A percentile compares a stretch with the other conserved stretches of the same genome.
These are phyloP conservation scores for Citropsis articulata DNA, from an alignment of 345 rosid species.

Conservation along the genomic window DNA sequence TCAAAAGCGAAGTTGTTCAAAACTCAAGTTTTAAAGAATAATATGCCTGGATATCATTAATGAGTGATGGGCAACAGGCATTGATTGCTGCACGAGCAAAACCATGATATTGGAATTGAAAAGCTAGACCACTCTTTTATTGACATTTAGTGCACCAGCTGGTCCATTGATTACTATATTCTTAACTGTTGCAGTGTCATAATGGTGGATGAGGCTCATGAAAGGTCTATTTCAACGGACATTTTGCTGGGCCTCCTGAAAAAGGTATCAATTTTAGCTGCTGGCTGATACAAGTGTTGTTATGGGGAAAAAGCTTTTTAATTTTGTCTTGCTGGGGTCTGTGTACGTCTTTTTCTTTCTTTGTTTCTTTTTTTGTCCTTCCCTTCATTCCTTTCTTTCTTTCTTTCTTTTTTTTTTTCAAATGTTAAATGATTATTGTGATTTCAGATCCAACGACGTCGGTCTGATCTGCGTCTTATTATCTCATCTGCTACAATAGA, in stretches of 20 bases:
- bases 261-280: slow-evolving; percentile 48
- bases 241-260: slow-evolving; percentile 90
- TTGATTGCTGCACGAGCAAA: not conserved
- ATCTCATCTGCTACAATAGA: slow-evolving; percentile 97
- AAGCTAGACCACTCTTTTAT: not conserved
- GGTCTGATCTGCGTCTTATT: slow-evolving; percentile 85
- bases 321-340: not conserved
- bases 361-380: not conserved
- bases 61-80: not conserved
- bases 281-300: not conserved
- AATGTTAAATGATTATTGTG: slow-evolving; percentile 12
- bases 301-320: slow-evolving; percentile 5
- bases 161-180: not conserved
- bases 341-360: not conserved
- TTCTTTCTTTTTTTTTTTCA: not conserved
- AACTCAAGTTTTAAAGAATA: not conserved
- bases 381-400: no score
- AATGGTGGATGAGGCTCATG: slow-evolving; percentile 99
- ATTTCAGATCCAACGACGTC: slow-evolving; percentile 74
- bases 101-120: slow-evolving; percentile 5
- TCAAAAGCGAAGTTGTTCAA: not conserved
- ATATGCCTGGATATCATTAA: not conserved
- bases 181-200: slow-evolving; percentile 53
- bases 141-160: not conserved
- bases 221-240: slow-evolving; percentile 95